These are phyloP conservation scores for Orbilia oligospora DNA, from an alignment of 2,329 filamentous ascomycete genomes.

Conservation along the genomic window DNA sequence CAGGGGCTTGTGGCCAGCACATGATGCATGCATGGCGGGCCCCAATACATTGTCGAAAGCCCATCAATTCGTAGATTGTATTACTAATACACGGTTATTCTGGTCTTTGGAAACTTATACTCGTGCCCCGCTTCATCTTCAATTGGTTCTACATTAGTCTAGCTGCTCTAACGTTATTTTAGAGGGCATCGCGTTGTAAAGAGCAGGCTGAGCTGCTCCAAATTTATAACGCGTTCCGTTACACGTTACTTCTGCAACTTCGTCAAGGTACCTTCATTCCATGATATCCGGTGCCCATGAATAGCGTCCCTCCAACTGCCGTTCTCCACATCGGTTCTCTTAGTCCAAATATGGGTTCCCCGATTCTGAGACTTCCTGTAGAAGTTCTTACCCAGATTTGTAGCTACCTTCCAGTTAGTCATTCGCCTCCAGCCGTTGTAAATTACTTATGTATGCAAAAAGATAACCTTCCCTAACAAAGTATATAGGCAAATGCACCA, in stretches of 20 bases:
- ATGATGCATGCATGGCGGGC: not conserved
- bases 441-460: not conserved
- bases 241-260: no score
- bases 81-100: constrained; percentile 1
- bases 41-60: not conserved
- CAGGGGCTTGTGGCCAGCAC: not conserved
- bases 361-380: not conserved
- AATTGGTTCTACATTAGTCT: no score
- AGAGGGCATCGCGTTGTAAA: not conserved
- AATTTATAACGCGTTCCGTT: no score
- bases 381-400: constrained; percentile 12
- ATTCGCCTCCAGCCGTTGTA: not conserved
- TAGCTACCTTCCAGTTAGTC: constrained; percentile 7
- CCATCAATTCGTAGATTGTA: constrained; percentile 12
- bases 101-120: not conserved
- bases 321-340: not conserved
- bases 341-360: not conserved
- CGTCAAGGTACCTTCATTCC: not conserved
- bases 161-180: not conserved
- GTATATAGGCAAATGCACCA: not conserved
- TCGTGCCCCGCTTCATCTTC: not conserved
- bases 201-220: no score
- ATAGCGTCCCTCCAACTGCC: not conserved
- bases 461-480: not conserved
- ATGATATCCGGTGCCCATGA: not conserved